Evolutionary conservation across 2,329 filamentous ascomycete species (phyloP), one percentile per base, ranked within the genome.

Genomic region (Aspergillus ibericus): DNA sequence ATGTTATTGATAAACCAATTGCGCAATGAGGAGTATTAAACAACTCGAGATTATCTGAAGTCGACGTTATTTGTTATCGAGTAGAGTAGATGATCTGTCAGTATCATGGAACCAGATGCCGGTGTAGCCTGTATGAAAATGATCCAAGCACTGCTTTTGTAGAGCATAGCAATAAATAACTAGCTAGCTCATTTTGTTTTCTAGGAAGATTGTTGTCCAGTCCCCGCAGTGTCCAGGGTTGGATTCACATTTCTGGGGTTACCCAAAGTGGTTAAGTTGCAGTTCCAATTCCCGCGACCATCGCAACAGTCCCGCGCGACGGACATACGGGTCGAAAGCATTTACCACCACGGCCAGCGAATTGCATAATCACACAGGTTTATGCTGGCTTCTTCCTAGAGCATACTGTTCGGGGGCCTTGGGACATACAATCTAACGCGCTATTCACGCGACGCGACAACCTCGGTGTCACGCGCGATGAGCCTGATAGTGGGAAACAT

Each of bases 361-460:
- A 5, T 48, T 10, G 2, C 8, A 6, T 15, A 32, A 5, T 25
- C 7, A 12, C 25, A 13, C 4, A 48, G 7, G 4, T 29, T 18
- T 2, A 10, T 13, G 1, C 10, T 32, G 7, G n/a, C 7, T n/a
- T 8, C 2, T 1, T 18, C 36, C 5, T 2, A 7, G 9, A 16
- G 44, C 15, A 32, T 9, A 15, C 18, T 22, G 9, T 10, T 10
- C 10, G n/a, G 38, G 18, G 25, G 16, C 42, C 15, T 7, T 13
- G 36, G 27, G 38, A 8, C 18, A 25, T 29, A 20, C n/a, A 20
- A 13, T 2, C 16, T 20, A 9, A 34, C 34, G 10, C 29, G 15
- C 27, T 29, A 15, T 34, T 40, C 27, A 8, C n/a, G 34, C 12
- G 32, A 57, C 55, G 63, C 63, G 61, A 63, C 61, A 35, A 18